phyloP scores from a whole-genome alignment of 2,329 filamentous ascomycete species.

The Ustulina deusta region DNA sequence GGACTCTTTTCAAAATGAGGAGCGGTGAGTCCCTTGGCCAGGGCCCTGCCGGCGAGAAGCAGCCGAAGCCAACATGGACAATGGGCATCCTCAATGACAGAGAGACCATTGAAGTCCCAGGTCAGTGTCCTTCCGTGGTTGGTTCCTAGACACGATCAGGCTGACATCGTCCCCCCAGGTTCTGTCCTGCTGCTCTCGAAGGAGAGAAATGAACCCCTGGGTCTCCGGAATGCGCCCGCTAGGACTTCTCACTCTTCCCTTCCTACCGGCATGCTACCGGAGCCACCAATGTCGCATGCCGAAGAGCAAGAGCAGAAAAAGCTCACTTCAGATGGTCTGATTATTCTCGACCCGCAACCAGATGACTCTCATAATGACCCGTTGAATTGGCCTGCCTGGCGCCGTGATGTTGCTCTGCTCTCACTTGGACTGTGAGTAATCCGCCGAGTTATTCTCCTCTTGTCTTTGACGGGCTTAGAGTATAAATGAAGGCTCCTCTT shows the following conservation, averaged over 20 bases:
- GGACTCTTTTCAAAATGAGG: slow-evolving; percentile 38
- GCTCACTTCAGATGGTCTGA: slow-evolving; percentile 81
- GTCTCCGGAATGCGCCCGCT: slow-evolving; percentile 67
- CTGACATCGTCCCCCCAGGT: slow-evolving; percentile 54
- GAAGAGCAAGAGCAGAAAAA: slow-evolving; percentile 68
- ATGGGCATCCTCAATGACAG: slow-evolving; percentile 88
- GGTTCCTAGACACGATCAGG: slow-evolving; percentile 6
- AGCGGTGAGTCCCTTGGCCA: slow-evolving; percentile 31
- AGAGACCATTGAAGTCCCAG: slow-evolving; percentile 87
- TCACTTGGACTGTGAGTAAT: slow-evolving; percentile 76
- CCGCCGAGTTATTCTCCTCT: background rate
- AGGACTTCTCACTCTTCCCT: slow-evolving; percentile 70
- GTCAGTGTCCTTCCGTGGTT: slow-evolving; percentile 58
- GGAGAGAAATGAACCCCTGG: slow-evolving; percentile 69
- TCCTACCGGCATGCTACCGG: slow-evolving; percentile 59
- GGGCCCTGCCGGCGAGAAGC: slow-evolving; percentile 28
- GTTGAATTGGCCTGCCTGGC: slow-evolving; percentile 88
- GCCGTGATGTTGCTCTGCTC: slow-evolving; percentile 81
- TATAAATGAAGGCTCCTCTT: background rate
- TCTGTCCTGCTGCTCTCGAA: slow-evolving; percentile 69
- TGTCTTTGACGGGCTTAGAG: background rate
- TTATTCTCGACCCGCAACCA: slow-evolving; percentile 91
- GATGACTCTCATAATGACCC: slow-evolving; percentile 93
- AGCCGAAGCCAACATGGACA: slow-evolving; percentile 58
- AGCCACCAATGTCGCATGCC: slow-evolving; percentile 47